Base-by-base conservation (phyloP, 140 eudicot species). In the Senecio squalidus region DNA sequence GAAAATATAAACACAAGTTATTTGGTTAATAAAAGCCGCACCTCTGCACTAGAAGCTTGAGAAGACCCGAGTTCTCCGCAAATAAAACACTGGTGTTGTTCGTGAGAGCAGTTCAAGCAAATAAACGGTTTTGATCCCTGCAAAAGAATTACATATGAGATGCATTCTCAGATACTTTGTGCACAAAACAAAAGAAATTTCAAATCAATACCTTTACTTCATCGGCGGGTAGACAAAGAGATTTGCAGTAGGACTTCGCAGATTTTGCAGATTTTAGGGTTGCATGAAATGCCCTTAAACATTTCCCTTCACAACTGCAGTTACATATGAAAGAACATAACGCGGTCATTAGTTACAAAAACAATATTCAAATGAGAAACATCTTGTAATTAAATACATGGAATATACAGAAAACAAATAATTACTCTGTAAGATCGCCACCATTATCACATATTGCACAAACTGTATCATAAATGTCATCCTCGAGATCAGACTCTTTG, bases 371-470 rank as follows among this genome's bases (percentile, higher is more conserved):
- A 26, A 25, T 13, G 36, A 26, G 21, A 52, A 4, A 5, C 24
- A 7, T 2, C 23, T 26, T 53, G 9, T 3, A 55, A n/a, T n/a
- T n/a, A 55, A 29, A 39, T 30, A 27, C 67, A 60, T 28, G 22
- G 11, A 10, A 47, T 31, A 9, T 33, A 62, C 18, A 29, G 20
- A 52, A 50, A 38, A 11, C n/a, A 13, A 45, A 20, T 39, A 68
- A 1, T 28, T 69, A 82, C 88, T 73, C 51, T 18, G 61, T 58
- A 53, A 87, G 18, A 9, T 60, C 29, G 27, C 95, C 95, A 8
- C 93, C 93, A 75, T 87, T 73, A 48, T 87, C 95, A 59, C 95
- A 87, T 39, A 87, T 74, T 68, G 88, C 83, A 67, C 95, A 87
- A 40, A 86, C 83, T 21, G 58, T 60, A 39, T 85, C 91, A 36